Base-by-base conservation (phyloP, 2,329 filamentous ascomycete species). In the Phaeosphaeriaceae sp. region DNA sequence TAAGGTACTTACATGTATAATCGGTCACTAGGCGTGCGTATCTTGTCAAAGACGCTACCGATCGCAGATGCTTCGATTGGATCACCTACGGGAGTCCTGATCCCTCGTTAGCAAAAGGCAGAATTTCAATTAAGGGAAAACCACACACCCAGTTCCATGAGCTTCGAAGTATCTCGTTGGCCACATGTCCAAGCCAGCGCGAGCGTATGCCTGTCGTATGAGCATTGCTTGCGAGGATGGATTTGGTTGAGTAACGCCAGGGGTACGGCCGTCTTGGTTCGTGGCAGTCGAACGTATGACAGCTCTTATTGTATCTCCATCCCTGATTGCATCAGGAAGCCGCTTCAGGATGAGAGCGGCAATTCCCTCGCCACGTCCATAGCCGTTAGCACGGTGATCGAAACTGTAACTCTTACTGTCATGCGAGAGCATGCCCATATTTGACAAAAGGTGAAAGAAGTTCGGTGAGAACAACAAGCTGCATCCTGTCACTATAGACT, bases 221-320 rank as follows among this genome's bases (percentile, higher is more conserved):
- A 77, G 52, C 2, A 48, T 37, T 3, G 58, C 64, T 51, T 78
- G 76, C 8, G 74, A 70, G 15, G 60, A 56, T 1, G 58, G 46
- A 28, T 64, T 74, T 2, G 74, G 74, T 26, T 66, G 61, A 0
- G 73, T 73, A 34, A 78, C 70, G 4, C 74, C 73, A 15, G 52
- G 62, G 0, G 82, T 85, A 1, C 17, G 63, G 7, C 84, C 84
- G 59, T 86, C 83, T 38, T 71, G 65, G 45, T 77, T 78, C 1
- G 64, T 48, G 3, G 65, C 75, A 0, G 71, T 73, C 0, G 59
- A 67, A 5, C 74, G 62, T 18, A 81, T 76, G 4, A 80, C 50
- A 2, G 69, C 71, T 12, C 73, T 66, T 20, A 81, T 75, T 0
- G 76, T 70, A 56, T 87, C 83, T 9, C 81, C 81, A 56, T 84